Evolutionary conservation across 1,139 yeast genomes (phyloP).

Genomic region (Kurtzmaniella quercitrusa): DNA sequence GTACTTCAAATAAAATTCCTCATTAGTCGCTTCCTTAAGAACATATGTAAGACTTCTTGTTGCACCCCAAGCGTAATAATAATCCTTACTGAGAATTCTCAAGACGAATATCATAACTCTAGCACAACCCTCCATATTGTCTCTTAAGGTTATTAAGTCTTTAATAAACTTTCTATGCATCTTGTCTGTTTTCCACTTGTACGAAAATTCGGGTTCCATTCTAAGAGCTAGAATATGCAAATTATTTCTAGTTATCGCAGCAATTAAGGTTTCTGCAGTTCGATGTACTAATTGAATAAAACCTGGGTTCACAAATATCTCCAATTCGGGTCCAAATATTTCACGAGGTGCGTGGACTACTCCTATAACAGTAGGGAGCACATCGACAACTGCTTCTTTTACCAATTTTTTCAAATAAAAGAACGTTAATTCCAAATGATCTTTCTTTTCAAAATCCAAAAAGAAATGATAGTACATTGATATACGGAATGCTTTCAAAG

Average conservation of each 20-base stretch:
- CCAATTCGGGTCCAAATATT: slow-evolving; percentile 17
- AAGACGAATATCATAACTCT: slow-evolving; percentile 13
- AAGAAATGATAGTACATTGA: slow-evolving; percentile 20
- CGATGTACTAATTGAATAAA: slow-evolving; percentile 20
- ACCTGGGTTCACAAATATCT: slow-evolving; percentile 18
- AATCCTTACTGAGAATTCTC: slow-evolving; percentile 23
- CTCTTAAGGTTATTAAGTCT: slow-evolving; percentile 11
- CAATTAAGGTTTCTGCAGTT: slow-evolving; percentile 18
- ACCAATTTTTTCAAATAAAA: slow-evolving; percentile 23
- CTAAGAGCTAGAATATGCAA: slow-evolving; percentile 3
- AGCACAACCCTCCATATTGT: slow-evolving; percentile 14
- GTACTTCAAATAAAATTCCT: slow-evolving; percentile 21
- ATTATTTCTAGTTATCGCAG: slow-evolving; percentile 15
- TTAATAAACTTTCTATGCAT: slow-evolving; percentile 5
- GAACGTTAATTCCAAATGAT: slow-evolving; percentile 16
- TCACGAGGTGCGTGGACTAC: slow-evolving; percentile 16
- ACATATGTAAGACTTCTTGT: slow-evolving; percentile 33
- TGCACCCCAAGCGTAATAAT: slow-evolving; percentile 44
- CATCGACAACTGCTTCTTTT: slow-evolving; percentile 15
- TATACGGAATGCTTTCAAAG: slow-evolving; percentile 15
- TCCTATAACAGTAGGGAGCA: slow-evolving; percentile 23
- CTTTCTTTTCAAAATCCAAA: slow-evolving; percentile 22
- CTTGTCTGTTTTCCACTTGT: slow-evolving; percentile 3
- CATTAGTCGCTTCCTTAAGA: slow-evolving; percentile 19
- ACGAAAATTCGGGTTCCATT: slow-evolving; percentile 6